These are phyloP conservation scores for Verbena officinalis DNA, from an alignment of 257 asterid genomes.

Conservation along the genomic window DNA sequence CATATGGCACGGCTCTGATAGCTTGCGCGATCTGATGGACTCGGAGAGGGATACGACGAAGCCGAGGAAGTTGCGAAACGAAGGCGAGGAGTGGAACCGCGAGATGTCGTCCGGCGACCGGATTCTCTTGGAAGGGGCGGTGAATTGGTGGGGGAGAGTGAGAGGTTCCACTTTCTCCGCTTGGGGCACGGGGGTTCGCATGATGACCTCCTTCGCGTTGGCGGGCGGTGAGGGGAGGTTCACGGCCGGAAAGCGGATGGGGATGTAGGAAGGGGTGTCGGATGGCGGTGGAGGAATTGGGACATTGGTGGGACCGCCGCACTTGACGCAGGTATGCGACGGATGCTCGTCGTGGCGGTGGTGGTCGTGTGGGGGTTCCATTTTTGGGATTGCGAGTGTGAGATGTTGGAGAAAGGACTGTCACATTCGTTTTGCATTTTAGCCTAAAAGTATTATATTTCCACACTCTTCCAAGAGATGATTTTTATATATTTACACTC, in stretches of 20 bases:
- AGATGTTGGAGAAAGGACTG: slow-evolving; percentile 9
- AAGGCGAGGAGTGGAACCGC: slow-evolving; percentile 55
- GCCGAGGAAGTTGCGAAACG: slow-evolving; percentile 71
- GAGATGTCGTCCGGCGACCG: slow-evolving; percentile 62
- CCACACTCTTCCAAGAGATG: too few relatives aligned
- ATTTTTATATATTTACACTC: too few relatives aligned
- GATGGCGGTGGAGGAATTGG: slow-evolving; percentile 71
- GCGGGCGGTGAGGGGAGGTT: slow-evolving; percentile 69
- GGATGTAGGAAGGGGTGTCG: slow-evolving; percentile 72
- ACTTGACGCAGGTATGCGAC: slow-evolving; percentile 58
- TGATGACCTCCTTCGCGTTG: slow-evolving; percentile 69
- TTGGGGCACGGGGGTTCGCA: slow-evolving; percentile 91
- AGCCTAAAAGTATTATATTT: too few relatives aligned
- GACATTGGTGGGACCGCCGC: slow-evolving; percentile 72
- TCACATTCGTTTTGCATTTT: background rate
- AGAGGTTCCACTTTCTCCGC: slow-evolving; percentile 55
- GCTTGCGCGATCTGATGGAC: slow-evolving; percentile 62
- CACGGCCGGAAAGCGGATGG: slow-evolving; percentile 87
- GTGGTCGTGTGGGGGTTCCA: slow-evolving; percentile 36
- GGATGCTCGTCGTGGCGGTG: slow-evolving; percentile 29
- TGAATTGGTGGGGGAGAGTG: slow-evolving; percentile 62
- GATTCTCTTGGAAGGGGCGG: slow-evolving; percentile 57
- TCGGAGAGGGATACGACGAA: slow-evolving; percentile 78
- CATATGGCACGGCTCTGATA: slow-evolving; percentile 69
- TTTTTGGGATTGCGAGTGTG: slow-evolving; percentile 1